Percentiles rank a stretch among this genome's conserved stretches.
phyloP scores from a whole-genome alignment of 208 protist genomes.

The Leishmania major region DNA sequence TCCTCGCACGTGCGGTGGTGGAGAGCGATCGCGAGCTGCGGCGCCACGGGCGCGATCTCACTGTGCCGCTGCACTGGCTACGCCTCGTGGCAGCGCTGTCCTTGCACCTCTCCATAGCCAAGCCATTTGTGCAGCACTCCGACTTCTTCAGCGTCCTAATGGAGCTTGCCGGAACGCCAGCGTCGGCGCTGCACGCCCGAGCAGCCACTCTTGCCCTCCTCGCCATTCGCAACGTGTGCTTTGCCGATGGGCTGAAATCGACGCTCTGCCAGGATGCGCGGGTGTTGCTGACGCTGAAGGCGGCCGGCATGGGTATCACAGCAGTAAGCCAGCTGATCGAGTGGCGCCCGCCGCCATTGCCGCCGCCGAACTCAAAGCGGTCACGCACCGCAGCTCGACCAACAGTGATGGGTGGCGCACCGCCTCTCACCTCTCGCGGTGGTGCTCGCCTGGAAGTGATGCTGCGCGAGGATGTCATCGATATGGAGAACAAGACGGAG shows the following conservation, averaged over 20 bases:
- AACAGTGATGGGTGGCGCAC: background rate
- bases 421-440: background rate
- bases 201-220: constrained; percentile 65
- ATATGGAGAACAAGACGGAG: constrained; percentile 17
- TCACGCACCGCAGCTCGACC: background rate
- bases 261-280: constrained; percentile 75
- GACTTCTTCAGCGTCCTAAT: constrained; percentile 69
- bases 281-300: constrained; percentile 73
- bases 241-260: constrained; percentile 57
- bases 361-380: background rate
- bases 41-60: constrained; percentile 12
- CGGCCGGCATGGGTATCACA: constrained; percentile 43
- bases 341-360: background rate
- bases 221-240: constrained; percentile 78
- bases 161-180: constrained; percentile 43
- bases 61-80: constrained; percentile 48
- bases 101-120: constrained; percentile 46
- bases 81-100: constrained; percentile 67
- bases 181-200: background rate
- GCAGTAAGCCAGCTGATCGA: constrained; percentile 32
- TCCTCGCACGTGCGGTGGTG: constrained; percentile 15
- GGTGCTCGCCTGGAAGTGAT: constrained; percentile 4
- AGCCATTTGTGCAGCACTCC: constrained; percentile 31
- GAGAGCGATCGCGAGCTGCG: constrained; percentile 24
- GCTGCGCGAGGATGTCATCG: constrained; percentile 25